These are phyloP conservation scores for Colletotrichum liaoningense DNA, from an alignment of 2,329 filamentous ascomycete genomes.

Conservation along the genomic window DNA sequence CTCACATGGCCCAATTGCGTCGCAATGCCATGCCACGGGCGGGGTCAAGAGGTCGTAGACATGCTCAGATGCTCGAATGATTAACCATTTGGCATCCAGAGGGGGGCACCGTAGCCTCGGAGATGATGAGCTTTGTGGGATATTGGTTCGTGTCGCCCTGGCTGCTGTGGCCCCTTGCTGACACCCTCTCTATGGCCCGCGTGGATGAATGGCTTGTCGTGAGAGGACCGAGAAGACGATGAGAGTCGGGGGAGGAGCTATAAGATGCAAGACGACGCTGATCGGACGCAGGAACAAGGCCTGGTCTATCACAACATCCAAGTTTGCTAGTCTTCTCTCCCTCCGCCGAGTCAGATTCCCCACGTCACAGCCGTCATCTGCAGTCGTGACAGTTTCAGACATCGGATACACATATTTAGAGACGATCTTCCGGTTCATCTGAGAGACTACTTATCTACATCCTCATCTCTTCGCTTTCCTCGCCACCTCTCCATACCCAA, in stretches of 20 bases:
- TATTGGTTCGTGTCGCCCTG: background rate
- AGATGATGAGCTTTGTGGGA: constrained; percentile 13
- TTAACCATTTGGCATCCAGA: background rate
- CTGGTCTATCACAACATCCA: background rate
- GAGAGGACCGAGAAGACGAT: constrained; percentile 1
- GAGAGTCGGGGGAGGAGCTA: background rate
- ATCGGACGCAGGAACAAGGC: constrained; percentile 16
- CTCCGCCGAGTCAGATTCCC: constrained; percentile 8
- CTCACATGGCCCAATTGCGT: constrained; percentile 21
- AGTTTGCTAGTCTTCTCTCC: background rate
- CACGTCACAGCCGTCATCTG: constrained; percentile 17
- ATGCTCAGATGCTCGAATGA: background rate
- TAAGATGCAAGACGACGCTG: constrained; percentile 24
- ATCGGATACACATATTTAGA: constrained; percentile 18
- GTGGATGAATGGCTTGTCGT: background rate
- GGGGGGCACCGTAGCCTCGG: background rate
- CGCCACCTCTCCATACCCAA: background rate
- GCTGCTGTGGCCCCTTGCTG: background rate
- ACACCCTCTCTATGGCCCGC: background rate
- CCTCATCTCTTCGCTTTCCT: no score
- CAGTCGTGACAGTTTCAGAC: constrained; percentile 24
- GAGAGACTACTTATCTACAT: background rate
- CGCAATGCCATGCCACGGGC: constrained; percentile 17
- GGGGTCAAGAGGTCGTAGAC: constrained; percentile 2
- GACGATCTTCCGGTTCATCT: constrained; percentile 29